Evolutionary conservation across 331 rosid species (phyloP), one percentile per base, ranked within the genome.

Genomic region (Rosa hybrid): DNA sequence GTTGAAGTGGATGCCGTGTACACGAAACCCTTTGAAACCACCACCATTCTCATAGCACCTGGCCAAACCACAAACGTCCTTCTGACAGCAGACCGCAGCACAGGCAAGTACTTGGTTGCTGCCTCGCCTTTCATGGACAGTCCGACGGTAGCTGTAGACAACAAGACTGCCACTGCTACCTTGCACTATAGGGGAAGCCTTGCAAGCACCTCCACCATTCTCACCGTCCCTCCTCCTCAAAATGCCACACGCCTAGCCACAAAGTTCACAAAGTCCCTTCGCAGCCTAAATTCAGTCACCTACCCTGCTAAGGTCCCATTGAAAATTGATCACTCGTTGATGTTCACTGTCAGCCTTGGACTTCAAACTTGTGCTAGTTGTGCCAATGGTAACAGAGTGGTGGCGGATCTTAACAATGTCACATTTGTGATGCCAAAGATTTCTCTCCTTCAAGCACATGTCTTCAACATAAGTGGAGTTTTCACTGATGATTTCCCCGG

Each of bases 31-130:
- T 94, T 94, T 63, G 78, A 84, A 76, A 87, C 90, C 0, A 82
- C 87, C 75, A 89, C 92, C 17, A 38, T 94, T 27, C 79, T 89
- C 13, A 91, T 94, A 65, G 91, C 96, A 25, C 98, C 98, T 1
- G 97, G 97, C 30, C 98, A 90, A 45, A 94, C 97, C 78, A 91
- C 98, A 78, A 91, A 88, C 51, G 96, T 85, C 38, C 97, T 94
- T 79, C 76, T 91, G 14, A 82, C 80, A 27, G 44, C 94, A 6
- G 75, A 82, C 75, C 88, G 18, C 8, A 23, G 49, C 77, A 25
- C 79, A 0, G 98, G 98, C 5, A 94, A 82, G 62, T 94, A 86
- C 87, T 78, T 90, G 57, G 74, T 94, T 38, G 90, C 88, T 51
- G 92, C 94, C 64, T 90, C 98, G 8, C 85, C 98, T 63, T 94